A percentile compares a stretch with the other conserved stretches of the same genome.
phyloP scores from a whole-genome alignment of 2,329 filamentous ascomycete genomes.

The Aspergillus pseudoglaucus region DNA sequence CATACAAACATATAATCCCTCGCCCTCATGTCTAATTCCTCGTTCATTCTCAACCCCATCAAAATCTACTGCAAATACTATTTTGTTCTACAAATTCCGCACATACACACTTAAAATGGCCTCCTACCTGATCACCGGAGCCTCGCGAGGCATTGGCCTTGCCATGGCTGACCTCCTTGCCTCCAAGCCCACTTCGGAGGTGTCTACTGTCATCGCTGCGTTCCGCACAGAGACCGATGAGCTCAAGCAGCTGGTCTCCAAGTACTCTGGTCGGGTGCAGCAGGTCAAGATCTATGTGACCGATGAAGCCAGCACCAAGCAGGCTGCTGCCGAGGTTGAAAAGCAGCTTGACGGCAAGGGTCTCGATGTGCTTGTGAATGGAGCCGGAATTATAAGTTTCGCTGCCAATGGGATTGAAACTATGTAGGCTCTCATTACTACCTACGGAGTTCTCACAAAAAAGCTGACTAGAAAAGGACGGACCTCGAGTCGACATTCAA shows the following conservation, averaged over 20 bases:
- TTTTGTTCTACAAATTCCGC: too few relatives aligned
- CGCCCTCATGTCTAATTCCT: too few relatives aligned
- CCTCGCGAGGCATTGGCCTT: constrained; percentile 30
- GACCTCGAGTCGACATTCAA: constrained; percentile 23
- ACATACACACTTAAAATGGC: constrained; percentile 17
- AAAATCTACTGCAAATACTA: too few relatives aligned
- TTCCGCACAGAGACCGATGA: constrained; percentile 22
- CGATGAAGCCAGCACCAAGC: constrained; percentile 25
- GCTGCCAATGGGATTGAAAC: constrained; percentile 7
- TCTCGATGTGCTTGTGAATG: constrained; percentile 28
- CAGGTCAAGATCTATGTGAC: constrained; percentile 33
- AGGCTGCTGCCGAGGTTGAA: constrained; percentile 30
- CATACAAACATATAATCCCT: too few relatives aligned
- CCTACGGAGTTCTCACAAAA: neutral
- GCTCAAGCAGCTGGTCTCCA: constrained; percentile 27
- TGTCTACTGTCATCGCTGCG: constrained; percentile 36
- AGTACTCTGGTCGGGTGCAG: constrained; percentile 26
- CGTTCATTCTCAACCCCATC: too few relatives aligned
- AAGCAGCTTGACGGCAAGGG: constrained; percentile 28
- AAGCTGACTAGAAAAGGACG: constrained; percentile 6
- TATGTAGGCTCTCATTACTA: constrained; percentile 4
- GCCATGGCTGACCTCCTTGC: constrained; percentile 22
- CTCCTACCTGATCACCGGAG: constrained; percentile 30
- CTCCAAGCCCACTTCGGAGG: constrained; percentile 21
- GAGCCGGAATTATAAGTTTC: constrained; percentile 18